Evolutionary conservation across 2,329 filamentous ascomycete genomes (phyloP).

Genomic region (Neofusicoccum parvum): DNA sequence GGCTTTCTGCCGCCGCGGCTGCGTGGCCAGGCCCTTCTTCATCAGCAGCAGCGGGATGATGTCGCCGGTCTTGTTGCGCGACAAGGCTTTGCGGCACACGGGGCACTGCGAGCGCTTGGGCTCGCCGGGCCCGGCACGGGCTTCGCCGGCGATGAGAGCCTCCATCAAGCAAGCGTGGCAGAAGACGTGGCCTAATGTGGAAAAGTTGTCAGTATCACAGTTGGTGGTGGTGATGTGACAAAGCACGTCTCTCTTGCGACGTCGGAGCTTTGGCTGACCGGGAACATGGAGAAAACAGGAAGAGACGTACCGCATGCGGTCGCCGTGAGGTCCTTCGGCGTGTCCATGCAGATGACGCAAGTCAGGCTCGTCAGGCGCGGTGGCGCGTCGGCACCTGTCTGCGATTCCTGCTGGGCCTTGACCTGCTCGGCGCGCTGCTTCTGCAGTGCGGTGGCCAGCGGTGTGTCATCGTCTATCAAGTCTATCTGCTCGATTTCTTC

Average conservation of each 20-base stretch:
- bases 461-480: conserved; percentile 45
- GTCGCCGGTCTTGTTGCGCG: conserved; percentile 41
- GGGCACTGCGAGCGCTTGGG: conserved; percentile 50
- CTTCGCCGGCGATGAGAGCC: conserved; percentile 59
- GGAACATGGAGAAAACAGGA: not conserved
- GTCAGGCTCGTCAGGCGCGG: conserved; percentile 51
- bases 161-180: conserved; percentile 65
- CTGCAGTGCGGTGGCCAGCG: conserved; percentile 49
- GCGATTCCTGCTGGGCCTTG: conserved; percentile 44
- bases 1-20: conserved; percentile 10
- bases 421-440: conserved; percentile 58
- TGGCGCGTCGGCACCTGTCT: conserved; percentile 33
- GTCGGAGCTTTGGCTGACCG: not conserved
- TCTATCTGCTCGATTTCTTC: conserved; percentile 53
- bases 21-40: conserved; percentile 10
- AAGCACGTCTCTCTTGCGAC: not conserved
- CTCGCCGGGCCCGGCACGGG: conserved; percentile 47
- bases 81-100: conserved; percentile 49
- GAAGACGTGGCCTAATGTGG: conserved; percentile 60
- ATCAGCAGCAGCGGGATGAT: conserved; percentile 33
- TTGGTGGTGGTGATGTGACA: no score
- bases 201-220: not conserved
- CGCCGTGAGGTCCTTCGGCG: conserved; percentile 59
- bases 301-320: conserved; percentile 60
- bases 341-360: conserved; percentile 67